Evolutionary conservation across 768 basidiomycete species (phyloP).

Genomic region (Lentinula raphanica): DNA sequence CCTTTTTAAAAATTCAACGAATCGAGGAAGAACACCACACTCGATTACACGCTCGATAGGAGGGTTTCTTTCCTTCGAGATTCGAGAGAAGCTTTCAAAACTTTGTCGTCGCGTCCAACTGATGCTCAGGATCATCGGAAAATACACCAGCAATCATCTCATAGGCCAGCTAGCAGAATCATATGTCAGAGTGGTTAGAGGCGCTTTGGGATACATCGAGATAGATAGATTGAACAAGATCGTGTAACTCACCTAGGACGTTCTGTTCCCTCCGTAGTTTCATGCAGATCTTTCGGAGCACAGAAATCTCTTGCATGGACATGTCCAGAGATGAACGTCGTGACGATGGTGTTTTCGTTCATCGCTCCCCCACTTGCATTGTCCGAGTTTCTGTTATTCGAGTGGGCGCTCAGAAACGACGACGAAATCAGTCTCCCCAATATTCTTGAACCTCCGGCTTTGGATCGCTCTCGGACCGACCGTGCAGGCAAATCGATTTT

Average conservation of each 20-base stretch:
- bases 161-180: conserved; percentile 58
- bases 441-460: too few species aligned
- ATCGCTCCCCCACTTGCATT: too few species aligned
- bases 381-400: conserved; percentile 30
- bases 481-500: too few species aligned
- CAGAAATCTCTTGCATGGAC: conserved; percentile 95
- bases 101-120: conserved; percentile 95
- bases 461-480: too few species aligned
- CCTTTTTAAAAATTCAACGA: conserved; percentile 86
- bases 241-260: conserved; percentile 90
- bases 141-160: conserved; percentile 95
- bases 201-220: neutral
- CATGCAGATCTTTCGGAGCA: conserved; percentile 95
- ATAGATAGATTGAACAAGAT: conserved; percentile 68
- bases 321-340: conserved; percentile 97
- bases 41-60: conserved; percentile 98
- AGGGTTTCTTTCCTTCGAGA: conserved; percentile 98
- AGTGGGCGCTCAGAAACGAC: conserved; percentile 85
- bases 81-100: conserved; percentile 98
- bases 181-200: neutral
- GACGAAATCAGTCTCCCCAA: conserved; percentile 95
- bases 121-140: conserved; percentile 84
- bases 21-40: conserved; percentile 94
- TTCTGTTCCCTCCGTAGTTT: conserved; percentile 96
- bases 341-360: conserved; percentile 54